phyloP scores from a whole-genome alignment of 2,329 filamentous ascomycete species.

The Colletotrichum sp. region DNA sequence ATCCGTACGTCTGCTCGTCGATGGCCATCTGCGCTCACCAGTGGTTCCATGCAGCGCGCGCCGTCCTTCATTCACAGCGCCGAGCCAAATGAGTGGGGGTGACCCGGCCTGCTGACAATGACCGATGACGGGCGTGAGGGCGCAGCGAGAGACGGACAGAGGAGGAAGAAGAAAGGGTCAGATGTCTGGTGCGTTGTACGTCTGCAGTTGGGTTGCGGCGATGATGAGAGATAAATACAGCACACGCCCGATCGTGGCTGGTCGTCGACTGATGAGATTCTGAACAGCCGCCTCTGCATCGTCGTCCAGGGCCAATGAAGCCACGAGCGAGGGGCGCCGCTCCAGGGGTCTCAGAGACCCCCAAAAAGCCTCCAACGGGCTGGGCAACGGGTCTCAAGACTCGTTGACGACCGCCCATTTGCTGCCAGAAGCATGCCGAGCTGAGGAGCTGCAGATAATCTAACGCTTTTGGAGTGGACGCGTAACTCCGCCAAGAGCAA shows the following conservation, averaged over 20 bases:
- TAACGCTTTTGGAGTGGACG: slow-evolving; percentile 24
- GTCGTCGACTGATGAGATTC: not conserved
- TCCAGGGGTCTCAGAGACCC: not conserved
- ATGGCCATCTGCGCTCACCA: not conserved
- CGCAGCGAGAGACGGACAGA: not conserved
- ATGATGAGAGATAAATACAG: not conserved
- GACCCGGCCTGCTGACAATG: not conserved
- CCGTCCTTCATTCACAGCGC: not conserved
- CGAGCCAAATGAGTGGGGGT: not conserved
- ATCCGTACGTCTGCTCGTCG: not conserved
- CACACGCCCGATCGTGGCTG: not conserved
- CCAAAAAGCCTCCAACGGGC: not conserved
- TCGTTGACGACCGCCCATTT: not conserved
- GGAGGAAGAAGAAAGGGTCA: not conserved
- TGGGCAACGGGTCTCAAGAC: slow-evolving; percentile 14
- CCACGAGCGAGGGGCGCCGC: not conserved
- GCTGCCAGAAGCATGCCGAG: slow-evolving; percentile 7
- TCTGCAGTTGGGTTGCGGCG: not conserved
- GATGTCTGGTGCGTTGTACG: not conserved
- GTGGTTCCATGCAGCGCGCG: not conserved
- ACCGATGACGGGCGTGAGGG: not conserved
- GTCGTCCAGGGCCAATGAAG: not conserved
- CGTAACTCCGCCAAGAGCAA: slow-evolving; percentile 21
- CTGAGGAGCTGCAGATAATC: slow-evolving; percentile 19
- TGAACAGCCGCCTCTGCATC: not conserved